Conservation (phyloP, 2,329 filamentous ascomycete genomes). For the Fusarium sp. region DNA sequence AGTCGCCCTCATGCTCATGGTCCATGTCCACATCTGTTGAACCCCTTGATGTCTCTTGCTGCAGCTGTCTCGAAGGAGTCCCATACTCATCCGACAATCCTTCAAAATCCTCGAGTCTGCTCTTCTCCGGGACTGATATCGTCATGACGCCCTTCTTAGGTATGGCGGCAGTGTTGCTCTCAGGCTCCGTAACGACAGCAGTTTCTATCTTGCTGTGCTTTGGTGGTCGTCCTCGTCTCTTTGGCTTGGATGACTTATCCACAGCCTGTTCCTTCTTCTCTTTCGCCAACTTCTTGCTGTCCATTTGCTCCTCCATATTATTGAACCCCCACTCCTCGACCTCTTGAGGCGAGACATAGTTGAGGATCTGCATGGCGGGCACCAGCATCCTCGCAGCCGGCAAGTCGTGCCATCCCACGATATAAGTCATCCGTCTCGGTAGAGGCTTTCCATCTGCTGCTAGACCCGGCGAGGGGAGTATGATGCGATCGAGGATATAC, state of each 20-base stretch:
- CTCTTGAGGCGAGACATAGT: constrained; percentile 69
- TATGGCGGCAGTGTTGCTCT: constrained; percentile 36
- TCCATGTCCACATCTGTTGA: constrained; percentile 10
- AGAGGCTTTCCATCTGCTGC: constrained; percentile 51
- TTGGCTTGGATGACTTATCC: constrained; percentile 20
- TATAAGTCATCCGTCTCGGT: constrained; percentile 63
- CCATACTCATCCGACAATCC: constrained; percentile 46
- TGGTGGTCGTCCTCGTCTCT: constrained; percentile 46
- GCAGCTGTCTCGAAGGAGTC: constrained; percentile 45
- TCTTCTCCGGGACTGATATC: constrained; percentile 52
- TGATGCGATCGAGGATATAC: constrained; percentile 67
- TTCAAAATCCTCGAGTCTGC: constrained; percentile 46
- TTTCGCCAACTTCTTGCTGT: constrained; percentile 50
- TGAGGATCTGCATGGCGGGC: constrained; percentile 60
- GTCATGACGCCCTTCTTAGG: constrained; percentile 50
- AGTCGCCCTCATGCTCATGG: constrained; percentile 1
- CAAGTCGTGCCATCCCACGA: constrained; percentile 66
- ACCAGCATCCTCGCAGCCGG: constrained; percentile 62
- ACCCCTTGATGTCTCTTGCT: constrained; percentile 34
- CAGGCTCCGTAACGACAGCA: constrained; percentile 45
- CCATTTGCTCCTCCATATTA: constrained; percentile 55
- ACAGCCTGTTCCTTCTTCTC: constrained; percentile 43
- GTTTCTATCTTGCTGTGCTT: constrained; percentile 49
- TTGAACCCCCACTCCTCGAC: constrained; percentile 69
- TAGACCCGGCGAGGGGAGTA: constrained; percentile 54